phyloP scores from a whole-genome alignment of 176 grass and related monocot genomes.

The Hyparrhenia diplandra region DNA sequence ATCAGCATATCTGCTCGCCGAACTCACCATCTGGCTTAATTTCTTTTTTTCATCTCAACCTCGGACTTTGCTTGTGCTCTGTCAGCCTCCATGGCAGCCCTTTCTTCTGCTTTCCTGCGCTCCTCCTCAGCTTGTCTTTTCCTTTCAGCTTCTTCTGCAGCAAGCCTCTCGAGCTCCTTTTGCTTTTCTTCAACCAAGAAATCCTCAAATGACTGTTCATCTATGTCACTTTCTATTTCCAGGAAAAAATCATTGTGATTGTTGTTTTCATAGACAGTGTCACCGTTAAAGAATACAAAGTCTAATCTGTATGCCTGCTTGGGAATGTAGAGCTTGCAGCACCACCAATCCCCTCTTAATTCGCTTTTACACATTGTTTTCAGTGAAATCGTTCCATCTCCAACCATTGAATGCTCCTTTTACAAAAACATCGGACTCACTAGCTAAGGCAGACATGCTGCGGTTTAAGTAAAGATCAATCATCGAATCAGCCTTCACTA shows the following conservation, averaged over 20 bases:
- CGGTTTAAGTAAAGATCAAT: conserved; percentile 74
- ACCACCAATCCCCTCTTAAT: conserved; percentile 89
- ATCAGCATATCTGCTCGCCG: conserved; percentile 36
- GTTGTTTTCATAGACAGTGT: conserved; percentile 76
- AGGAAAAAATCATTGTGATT: conserved; percentile 67
- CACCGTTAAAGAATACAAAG: conserved; percentile 95
- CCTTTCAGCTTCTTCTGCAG: conserved; percentile 82
- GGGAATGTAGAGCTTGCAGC: conserved; percentile 76
- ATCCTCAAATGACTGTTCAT: conserved; percentile 75
- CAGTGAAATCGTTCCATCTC: conserved; percentile 83
- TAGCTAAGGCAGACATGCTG: conserved; percentile 56
- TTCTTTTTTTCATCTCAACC: conserved; percentile 53
- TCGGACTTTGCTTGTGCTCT: conserved; percentile 60
- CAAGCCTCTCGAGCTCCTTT: conserved; percentile 64
- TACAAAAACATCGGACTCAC: conserved; percentile 55
- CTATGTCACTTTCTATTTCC: conserved; percentile 57
- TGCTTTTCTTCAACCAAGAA: conserved; percentile 74
- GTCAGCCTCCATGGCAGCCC: conserved; percentile 56
- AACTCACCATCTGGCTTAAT: conserved; percentile 41
- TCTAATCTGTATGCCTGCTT: conserved; percentile 92
- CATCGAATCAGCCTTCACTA: conserved; percentile 43
- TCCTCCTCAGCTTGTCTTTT: conserved; percentile 65
- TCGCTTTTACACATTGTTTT: conserved; percentile 66
- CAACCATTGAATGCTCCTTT: conserved; percentile 91
- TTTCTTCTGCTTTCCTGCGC: conserved; percentile 56